Conservation (phyloP, 1,284 basidiomycete genomes). For the Testicularia cyperi region DNA sequence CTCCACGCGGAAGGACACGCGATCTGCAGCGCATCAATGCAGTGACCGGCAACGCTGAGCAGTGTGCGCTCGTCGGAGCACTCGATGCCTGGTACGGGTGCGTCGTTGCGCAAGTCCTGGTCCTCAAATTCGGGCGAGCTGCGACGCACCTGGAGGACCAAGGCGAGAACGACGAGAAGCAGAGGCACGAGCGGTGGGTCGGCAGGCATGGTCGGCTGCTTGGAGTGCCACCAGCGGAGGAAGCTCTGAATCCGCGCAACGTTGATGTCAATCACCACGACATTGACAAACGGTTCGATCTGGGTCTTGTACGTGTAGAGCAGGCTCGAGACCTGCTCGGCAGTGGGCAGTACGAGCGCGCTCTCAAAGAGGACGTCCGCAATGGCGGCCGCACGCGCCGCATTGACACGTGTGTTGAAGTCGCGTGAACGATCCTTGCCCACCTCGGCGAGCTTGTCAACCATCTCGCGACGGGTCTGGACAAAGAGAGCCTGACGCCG, state of each 20-base stretch:
- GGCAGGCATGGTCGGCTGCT: slow-evolving; percentile 47
- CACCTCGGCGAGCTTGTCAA: slow-evolving; percentile 34
- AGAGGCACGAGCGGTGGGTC: slow-evolving; percentile 49
- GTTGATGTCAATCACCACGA: slow-evolving; percentile 47
- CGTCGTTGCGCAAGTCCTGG: slow-evolving; percentile 19
- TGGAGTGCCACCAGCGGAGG: slow-evolving; percentile 50
- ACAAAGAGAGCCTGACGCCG: slow-evolving; percentile 25
- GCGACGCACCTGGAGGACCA: slow-evolving; percentile 44
- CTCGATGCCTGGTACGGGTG: slow-evolving; percentile 22
- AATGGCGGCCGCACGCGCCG: slow-evolving; percentile 48
- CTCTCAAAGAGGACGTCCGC: slow-evolving; percentile 43
- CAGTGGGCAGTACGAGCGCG: slow-evolving; percentile 34
- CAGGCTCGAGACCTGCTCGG: slow-evolving; percentile 30
- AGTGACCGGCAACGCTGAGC: slow-evolving; percentile 45
- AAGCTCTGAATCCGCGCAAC: slow-evolving; percentile 45
- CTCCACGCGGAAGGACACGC: slow-evolving; percentile 49
- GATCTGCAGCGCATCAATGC: slow-evolving; percentile 47
- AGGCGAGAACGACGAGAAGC: slow-evolving; percentile 47
- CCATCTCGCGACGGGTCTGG: slow-evolving; percentile 27
- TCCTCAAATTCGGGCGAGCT: slow-evolving; percentile 30
- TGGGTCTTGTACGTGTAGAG: slow-evolving; percentile 46
- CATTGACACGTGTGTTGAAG: slow-evolving; percentile 44
- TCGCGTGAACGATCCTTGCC: slow-evolving; percentile 33
- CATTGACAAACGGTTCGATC: slow-evolving; percentile 44
- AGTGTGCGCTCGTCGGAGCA: slow-evolving; percentile 43